Evolutionary conservation across 2,329 filamentous ascomycete genomes (phyloP).

Genomic region (Cadophora sp.): DNA sequence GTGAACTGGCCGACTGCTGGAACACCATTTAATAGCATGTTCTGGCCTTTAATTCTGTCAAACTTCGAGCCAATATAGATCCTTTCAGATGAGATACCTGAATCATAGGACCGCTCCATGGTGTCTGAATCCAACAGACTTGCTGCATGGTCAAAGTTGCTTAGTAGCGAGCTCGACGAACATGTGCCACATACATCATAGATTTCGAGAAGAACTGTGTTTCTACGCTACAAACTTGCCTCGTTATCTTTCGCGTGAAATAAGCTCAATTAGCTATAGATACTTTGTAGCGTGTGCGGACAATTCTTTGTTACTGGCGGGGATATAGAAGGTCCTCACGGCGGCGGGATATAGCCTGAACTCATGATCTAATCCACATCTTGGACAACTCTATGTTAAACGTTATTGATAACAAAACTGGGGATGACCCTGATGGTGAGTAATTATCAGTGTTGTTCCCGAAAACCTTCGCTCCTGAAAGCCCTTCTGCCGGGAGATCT

Average conservation of each 20-base stretch:
- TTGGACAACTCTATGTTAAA: neutral
- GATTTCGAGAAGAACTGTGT: neutral
- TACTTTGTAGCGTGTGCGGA: neutral
- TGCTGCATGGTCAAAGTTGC: neutral
- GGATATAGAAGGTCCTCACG: no score
- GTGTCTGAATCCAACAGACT: neutral
- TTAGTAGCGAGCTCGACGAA: slow-evolving; percentile 21
- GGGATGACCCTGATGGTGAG: neutral
- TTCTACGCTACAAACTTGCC: slow-evolving; percentile 4
- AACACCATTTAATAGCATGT: neutral
- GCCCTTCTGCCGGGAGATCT: neutral
- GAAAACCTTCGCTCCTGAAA: neutral
- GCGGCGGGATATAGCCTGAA: neutral
- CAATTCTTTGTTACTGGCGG: no score
- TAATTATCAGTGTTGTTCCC: neutral
- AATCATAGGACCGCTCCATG: neutral
- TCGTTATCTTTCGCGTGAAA: neutral
- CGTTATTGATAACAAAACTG: neutral
- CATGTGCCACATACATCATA: slow-evolving; percentile 28
- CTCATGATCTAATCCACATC: neutral
- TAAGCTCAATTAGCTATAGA: slow-evolving; percentile 15
- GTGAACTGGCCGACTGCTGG: neutral
- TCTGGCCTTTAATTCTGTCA: neutral
- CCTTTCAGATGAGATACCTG: neutral
- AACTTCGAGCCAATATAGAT: no score